Percentiles rank a stretch among this genome's conserved stretches.
Conservation (phyloP, 208 protist species). For the Leishmania lainsoni region DNA sequence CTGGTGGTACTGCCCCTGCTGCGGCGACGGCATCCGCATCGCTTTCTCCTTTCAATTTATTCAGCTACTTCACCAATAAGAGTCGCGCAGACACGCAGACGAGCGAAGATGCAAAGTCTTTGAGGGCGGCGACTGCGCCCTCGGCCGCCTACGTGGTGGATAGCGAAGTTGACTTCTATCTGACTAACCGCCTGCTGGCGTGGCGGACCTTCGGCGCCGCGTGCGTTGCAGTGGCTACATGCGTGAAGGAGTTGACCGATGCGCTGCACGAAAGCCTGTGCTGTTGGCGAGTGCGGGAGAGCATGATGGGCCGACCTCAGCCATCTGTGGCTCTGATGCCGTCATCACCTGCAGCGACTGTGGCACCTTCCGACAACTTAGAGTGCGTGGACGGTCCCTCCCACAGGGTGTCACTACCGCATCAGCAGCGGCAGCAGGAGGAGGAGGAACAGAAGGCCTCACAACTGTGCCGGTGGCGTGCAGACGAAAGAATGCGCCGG, state of each 20-base stretch:
- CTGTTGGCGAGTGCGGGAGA: constrained; percentile 28
- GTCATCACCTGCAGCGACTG: not conserved
- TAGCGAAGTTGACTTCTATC: constrained; percentile 58
- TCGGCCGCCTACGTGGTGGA: constrained; percentile 1
- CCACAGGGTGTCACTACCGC: not conserved
- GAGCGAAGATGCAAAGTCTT: not conserved
- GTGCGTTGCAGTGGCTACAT: constrained; percentile 61
- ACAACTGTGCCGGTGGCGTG: no score
- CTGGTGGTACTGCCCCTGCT: not conserved
- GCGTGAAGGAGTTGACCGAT: constrained; percentile 66
- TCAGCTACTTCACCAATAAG: not conserved
- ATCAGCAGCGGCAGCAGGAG: not conserved
- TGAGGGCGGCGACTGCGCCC: constrained; percentile 2
- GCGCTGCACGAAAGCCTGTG: constrained; percentile 41
- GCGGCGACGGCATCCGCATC: not conserved
- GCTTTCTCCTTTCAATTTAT: constrained; percentile 15
- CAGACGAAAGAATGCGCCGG: not conserved
- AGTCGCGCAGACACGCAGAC: not conserved
- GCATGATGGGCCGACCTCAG: constrained; percentile 6
- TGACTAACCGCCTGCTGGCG: constrained; percentile 67
- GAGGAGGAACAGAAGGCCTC: not conserved
- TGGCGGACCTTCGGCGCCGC: constrained; percentile 72
- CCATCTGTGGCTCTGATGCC: not conserved
- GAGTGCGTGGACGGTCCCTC: not conserved
- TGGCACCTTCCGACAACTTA: not conserved